A percentile compares a stretch with the other conserved stretches of the same genome.
These are phyloP conservation scores for Tetracentron sinense DNA, from an alignment of 164 flowering plant genomes.

Conservation along the genomic window DNA sequence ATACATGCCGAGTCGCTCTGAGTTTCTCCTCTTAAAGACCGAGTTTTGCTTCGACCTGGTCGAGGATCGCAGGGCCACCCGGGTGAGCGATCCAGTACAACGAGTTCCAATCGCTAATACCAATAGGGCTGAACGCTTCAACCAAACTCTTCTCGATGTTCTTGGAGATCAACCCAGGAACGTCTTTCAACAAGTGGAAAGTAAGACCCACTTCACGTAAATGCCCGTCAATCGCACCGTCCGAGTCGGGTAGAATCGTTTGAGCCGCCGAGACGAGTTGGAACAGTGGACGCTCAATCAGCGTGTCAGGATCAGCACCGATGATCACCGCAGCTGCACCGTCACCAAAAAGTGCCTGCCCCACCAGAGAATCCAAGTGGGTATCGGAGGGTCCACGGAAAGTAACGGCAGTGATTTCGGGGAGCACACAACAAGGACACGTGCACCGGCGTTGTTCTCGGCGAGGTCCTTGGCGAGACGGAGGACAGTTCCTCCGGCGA, in stretches of 20 bases:
- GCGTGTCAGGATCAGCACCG: constrained; percentile 2
- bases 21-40: too few species aligned
- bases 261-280: not conserved
- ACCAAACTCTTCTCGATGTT: too few species aligned
- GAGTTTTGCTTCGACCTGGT: too few species aligned
- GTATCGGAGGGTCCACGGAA: too few species aligned
- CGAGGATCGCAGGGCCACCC: too few species aligned
- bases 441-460: not conserved
- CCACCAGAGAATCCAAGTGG: constrained; percentile 3
- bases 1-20: not conserved
- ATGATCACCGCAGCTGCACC: constrained; percentile 1
- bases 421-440: not conserved
- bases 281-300: not conserved
- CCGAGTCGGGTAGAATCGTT: constrained; percentile 4
- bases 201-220: constrained; percentile 3
- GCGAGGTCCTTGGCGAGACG: constrained; percentile 8
- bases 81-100: too few species aligned
- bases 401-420: too few species aligned
- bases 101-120: constrained; percentile 3
- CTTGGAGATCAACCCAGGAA: too few species aligned
- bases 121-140: constrained; percentile 1
- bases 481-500: constrained; percentile 5
- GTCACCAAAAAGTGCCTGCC: too few species aligned
- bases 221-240: constrained; percentile 2
- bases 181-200: constrained; percentile 3